Evolutionary conservation across 768 basidiomycete species (phyloP), one percentile per base, ranked within the genome.

Genomic region (Leccinum disarticulatum): DNA sequence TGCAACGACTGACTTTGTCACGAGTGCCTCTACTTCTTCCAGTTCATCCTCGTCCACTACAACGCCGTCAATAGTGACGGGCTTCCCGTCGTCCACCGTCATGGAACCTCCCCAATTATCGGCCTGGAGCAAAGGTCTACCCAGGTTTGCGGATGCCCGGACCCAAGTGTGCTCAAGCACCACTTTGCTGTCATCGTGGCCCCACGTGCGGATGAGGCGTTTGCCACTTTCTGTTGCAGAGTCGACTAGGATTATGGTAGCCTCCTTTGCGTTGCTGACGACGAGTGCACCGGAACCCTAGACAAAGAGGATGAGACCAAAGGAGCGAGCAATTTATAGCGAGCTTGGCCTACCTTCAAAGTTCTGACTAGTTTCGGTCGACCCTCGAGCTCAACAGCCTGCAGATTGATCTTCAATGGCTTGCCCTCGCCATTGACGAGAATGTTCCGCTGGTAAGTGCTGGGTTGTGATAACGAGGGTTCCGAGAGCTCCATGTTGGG

Each of bases 211-310:
- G 59, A 88, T 79, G 64, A 87, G 82, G 17, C 78, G 77, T 65
- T 76, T 75, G 28, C 87, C 87, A 46, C 80, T 78, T n/a, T 74
- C 66, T 0, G 82, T 77, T 17, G 73, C 71, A 2, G 81, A 70
- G 61, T 88, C 82, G 7, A 90, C 84, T 5, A 91, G 73, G 49
- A 89, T 82, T 27, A 89, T 74, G 19, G 79, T 72, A 0, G 88
- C 82, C 53, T 80, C 76, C 50, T 76, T 79, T 9, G 83, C 80
- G 59, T 82, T 80, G 54, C 74, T 77, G 58, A 76, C 77, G 50
- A 86, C 80, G 17, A 71, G 58, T 4, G 84, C 88, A 33, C 87
- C 87, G 14, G 80, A 75, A 69, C 74, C 79, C 87, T 88, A 35
- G 62, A 58, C n/a, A 30, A 35, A 58, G 62, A 49, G 25, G 59